Percentiles rank a stretch among this genome's conserved stretches.
Conservation (phyloP, 495 filamentous ascomycete species). For the Neurospora pannonica region DNA sequence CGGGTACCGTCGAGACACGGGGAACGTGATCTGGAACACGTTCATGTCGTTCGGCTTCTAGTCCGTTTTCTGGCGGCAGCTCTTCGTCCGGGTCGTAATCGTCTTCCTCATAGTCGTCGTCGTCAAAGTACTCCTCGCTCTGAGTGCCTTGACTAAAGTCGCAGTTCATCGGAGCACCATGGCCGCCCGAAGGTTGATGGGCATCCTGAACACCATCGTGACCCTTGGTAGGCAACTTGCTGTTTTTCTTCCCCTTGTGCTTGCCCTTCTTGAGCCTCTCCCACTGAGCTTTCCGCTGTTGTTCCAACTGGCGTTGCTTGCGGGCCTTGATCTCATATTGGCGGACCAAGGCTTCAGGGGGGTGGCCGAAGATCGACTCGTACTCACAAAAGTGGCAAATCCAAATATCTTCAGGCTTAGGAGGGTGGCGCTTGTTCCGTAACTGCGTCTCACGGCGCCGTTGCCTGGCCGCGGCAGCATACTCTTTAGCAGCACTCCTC, state of each 20-base stretch:
- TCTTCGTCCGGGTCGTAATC: constrained; percentile 26
- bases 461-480: constrained; percentile 22
- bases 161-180: constrained; percentile 13
- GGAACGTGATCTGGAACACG: not conserved
- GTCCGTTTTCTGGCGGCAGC: constrained; percentile 10
- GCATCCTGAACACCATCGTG: constrained; percentile 22
- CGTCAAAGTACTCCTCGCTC: constrained; percentile 27
- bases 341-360: constrained; percentile 75
- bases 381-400: constrained; percentile 93
- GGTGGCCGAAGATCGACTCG: constrained; percentile 73
- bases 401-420: constrained; percentile 70
- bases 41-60: constrained; percentile 18
- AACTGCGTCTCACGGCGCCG: constrained; percentile 34
- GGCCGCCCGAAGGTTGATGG: constrained; percentile 14
- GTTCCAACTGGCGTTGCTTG: constrained; percentile 67
- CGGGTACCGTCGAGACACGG: constrained; percentile 1
- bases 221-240: constrained; percentile 49
- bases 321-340: constrained; percentile 94
- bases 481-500: constrained; percentile 12
- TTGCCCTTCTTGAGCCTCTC: constrained; percentile 96
- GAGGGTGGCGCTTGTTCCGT: constrained; percentile 67
- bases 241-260: constrained; percentile 64
- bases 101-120: constrained; percentile 30
- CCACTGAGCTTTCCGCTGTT: constrained; percentile 72
- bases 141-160: constrained; percentile 23